Percentiles rank a stretch among this genome's conserved stretches.
phyloP scores from a whole-genome alignment of 441 rosid species.

The Biscutella laevigata region DNA sequence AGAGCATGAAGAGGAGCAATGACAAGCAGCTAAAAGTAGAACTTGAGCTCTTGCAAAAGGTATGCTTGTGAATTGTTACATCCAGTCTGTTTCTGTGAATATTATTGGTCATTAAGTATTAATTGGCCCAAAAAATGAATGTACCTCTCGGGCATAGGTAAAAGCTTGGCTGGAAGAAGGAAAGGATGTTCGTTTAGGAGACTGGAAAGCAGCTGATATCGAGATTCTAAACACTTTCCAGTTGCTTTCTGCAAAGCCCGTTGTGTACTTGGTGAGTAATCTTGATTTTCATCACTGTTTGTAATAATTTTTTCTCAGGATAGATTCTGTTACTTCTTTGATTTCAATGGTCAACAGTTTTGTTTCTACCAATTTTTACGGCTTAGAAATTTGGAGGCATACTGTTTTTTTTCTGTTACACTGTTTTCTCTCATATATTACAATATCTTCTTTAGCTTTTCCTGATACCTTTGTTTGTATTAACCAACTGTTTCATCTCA shows the following conservation, averaged over 20 bases:
- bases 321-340: conserved; percentile 2
- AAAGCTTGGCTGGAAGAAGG: conserved; percentile 80
- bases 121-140: neutral
- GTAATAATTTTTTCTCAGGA: neutral
- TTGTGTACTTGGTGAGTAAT: conserved; percentile 78
- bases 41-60: conserved; percentile 69
- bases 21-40: conserved; percentile 88
- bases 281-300: neutral
- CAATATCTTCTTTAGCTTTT: neutral
- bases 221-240: conserved; percentile 93
- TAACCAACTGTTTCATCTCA: neutral
- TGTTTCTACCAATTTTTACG: neutral
- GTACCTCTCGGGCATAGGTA: conserved; percentile 41
- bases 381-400: neutral
- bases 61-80: conserved; percentile 23
- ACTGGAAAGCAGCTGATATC: conserved; percentile 95
- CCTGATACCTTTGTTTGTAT: conserved; percentile 1
- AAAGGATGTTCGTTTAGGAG: conserved; percentile 88
- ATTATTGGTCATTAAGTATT: neutral
- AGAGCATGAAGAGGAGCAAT: conserved; percentile 99
- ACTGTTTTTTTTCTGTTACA: neutral
- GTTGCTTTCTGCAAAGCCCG: conserved; percentile 93
- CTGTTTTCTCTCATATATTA: neutral
- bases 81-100: neutral
- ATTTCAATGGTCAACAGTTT: neutral